Percentiles rank a stretch among this genome's conserved stretches.
These are phyloP conservation scores for Holtermanniella nyarrowii DNA, from an alignment of 768 basidiomycete genomes.

Conservation along the genomic window DNA sequence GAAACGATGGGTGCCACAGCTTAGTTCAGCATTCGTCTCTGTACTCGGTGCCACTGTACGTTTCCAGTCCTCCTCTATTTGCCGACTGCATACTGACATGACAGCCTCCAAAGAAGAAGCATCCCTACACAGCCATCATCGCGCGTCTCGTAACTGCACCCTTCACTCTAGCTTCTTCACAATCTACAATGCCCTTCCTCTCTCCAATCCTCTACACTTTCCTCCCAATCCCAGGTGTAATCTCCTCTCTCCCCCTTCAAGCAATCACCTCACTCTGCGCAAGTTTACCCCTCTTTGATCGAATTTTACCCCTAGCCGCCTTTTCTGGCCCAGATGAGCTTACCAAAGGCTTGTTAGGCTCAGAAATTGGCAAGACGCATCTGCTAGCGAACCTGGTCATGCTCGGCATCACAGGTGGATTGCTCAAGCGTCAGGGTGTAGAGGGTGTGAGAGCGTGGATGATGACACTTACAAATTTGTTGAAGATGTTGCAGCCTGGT, in stretches of 20 bases:
- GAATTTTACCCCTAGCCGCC: constrained; percentile 25
- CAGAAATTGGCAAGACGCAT: constrained; percentile 43
- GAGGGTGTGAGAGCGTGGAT: constrained; percentile 22
- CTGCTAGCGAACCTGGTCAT: constrained; percentile 55
- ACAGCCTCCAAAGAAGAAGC: constrained; percentile 49
- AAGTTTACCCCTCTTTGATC: constrained; percentile 51
- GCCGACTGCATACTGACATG: no score
- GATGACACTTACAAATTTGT: constrained; percentile 12
- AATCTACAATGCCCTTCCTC: constrained; percentile 36
- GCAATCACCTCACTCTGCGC: constrained; percentile 58
- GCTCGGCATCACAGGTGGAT: constrained; percentile 32
- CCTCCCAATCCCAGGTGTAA: constrained; percentile 64
- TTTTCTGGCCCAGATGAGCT: constrained; percentile 9
- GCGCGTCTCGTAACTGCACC: constrained; percentile 46
- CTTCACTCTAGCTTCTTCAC: constrained; percentile 39
- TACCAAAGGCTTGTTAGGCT: constrained; percentile 10
- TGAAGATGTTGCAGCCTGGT: constrained; percentile 18
- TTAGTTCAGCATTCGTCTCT: constrained; percentile 17
- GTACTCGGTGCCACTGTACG: constrained; percentile 17
- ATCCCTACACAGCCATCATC: constrained; percentile 48
- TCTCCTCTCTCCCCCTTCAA: constrained; percentile 53
- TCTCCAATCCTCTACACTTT: constrained; percentile 50
- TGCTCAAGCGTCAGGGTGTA: constrained; percentile 19
- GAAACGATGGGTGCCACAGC: constrained; percentile 22
- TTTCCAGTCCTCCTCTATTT: no score